phyloP scores from a whole-genome alignment of 2,329 filamentous ascomycete genomes.

The Pseudogymnoascus sp. region DNA sequence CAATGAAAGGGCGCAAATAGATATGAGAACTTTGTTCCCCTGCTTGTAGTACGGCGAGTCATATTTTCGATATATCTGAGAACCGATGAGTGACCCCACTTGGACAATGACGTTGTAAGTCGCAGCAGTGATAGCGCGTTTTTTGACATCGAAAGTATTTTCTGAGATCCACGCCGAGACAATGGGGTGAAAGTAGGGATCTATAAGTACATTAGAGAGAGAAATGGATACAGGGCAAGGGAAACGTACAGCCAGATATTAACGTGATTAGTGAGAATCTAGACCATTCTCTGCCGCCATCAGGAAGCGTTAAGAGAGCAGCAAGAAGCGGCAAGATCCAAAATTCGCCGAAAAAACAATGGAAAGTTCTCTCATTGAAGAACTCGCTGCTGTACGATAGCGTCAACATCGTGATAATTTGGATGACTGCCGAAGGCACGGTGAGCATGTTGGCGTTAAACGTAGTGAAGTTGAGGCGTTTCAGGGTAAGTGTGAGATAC shows the following conservation, averaged over 20 bases:
- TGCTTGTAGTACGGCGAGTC: constrained; percentile 48
- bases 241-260: constrained; percentile 35
- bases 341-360: constrained; percentile 43
- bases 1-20: constrained; percentile 40
- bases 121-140: constrained; percentile 38
- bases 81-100: constrained; percentile 32
- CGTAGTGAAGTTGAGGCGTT: constrained; percentile 47
- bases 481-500: constrained; percentile 47
- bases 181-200: constrained; percentile 51
- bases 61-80: constrained; percentile 41
- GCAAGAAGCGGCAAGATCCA: constrained; percentile 45
- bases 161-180: constrained; percentile 42
- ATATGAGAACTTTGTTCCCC: constrained; percentile 50
- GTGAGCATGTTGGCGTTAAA: constrained; percentile 55
- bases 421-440: constrained; percentile 47
- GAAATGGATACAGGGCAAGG: neutral
- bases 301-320: constrained; percentile 40
- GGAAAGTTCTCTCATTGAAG: constrained; percentile 45
- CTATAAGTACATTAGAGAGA: constrained; percentile 4
- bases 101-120: constrained; percentile 42
- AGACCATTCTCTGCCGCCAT: constrained; percentile 40
- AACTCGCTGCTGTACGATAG: constrained; percentile 46
- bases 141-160: constrained; percentile 42
- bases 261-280: constrained; percentile 43
- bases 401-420: constrained; percentile 47